Evolutionary conservation across 441 rosid genomes (phyloP), one percentile per base, ranked within the genome.

Genomic region (Populus hybrid): DNA sequence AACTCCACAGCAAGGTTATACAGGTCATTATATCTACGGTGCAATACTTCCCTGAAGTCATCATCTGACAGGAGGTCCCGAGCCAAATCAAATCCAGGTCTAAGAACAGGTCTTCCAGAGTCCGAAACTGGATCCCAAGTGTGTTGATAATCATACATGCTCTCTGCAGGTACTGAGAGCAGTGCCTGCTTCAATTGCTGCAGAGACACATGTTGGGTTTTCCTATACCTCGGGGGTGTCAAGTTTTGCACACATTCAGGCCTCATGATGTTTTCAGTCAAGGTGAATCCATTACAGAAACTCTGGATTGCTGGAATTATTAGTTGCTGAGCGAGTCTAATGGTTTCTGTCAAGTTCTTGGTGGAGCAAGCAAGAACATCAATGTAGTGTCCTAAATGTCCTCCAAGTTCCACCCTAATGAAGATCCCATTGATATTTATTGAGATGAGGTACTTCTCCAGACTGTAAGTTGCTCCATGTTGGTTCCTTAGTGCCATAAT

Each of bases 131-230:
- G 80, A 76, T 85, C 87, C 98, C 98, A 94, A 0, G 97, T 94
- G 81, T 94, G 98, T 84, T 95, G 98, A 85, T 95, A 95, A 84
- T 91, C 97, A 78, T 95, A 94, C 93, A 94, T 87, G 80, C 90
- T 73, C 36, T 95, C 97, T 46, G 98, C 99, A 57, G 95, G 94
- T 82, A 90, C 91, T 2, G 99, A 91, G 64, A 93, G 92, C 64
- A 92, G 83, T 32, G 93, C 98, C 72, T 88, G 91, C 88, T 92
- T 95, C 82, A 94, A 77, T 70, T 86, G 90, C 75, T 90, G 97
- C 82, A 92, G 79, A 23, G 91, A 70, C 76, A 91, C 89, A 75
- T 78, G 79, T 64, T 95, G 99, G 11, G 85, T 84, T 85, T 88
- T 90, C 81, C 98, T 82, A 87, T 90, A 86, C 77, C 95, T 85